Evolutionary conservation across 345 rosid species (phyloP).

Genomic region (Punica granatum): DNA sequence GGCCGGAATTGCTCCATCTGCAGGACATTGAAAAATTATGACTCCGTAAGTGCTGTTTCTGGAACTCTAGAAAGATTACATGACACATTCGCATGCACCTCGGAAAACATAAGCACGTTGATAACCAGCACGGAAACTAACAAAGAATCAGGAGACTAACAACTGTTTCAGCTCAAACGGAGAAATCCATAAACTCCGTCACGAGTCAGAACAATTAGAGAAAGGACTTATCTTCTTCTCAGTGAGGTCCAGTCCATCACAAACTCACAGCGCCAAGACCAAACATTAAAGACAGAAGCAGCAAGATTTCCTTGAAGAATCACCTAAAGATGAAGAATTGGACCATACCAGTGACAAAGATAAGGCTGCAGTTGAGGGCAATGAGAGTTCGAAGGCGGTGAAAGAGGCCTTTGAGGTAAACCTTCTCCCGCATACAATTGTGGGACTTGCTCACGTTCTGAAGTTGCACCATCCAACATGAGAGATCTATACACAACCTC

Average conservation of each 20-base stretch:
- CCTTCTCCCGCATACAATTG: constrained; percentile 43
- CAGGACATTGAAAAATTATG: neutral
- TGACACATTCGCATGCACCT: neutral
- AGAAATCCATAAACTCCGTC: too few relatives aligned
- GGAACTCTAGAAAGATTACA: neutral
- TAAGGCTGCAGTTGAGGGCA: constrained; percentile 74
- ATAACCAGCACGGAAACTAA: neutral
- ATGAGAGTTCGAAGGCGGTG: constrained; percentile 90
- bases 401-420: constrained; percentile 64
- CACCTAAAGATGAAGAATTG: neutral
- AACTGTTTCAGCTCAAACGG: neutral
- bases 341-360: constrained; percentile 57
- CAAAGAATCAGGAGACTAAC: neutral
- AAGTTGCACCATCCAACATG: constrained; percentile 93
- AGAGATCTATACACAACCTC: constrained; percentile 81
- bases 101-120: neutral
- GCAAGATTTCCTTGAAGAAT: too few relatives aligned
- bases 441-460: constrained; percentile 58
- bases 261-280: too few relatives aligned
- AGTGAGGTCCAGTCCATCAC: too few relatives aligned
- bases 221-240: too few relatives aligned
- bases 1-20: constrained; percentile 93
- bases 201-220: too few relatives aligned
- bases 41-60: neutral
- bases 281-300: too few relatives aligned